Conservation (phyloP, 768 basidiomycete genomes). For the Termitomyces titanicus region DNA sequence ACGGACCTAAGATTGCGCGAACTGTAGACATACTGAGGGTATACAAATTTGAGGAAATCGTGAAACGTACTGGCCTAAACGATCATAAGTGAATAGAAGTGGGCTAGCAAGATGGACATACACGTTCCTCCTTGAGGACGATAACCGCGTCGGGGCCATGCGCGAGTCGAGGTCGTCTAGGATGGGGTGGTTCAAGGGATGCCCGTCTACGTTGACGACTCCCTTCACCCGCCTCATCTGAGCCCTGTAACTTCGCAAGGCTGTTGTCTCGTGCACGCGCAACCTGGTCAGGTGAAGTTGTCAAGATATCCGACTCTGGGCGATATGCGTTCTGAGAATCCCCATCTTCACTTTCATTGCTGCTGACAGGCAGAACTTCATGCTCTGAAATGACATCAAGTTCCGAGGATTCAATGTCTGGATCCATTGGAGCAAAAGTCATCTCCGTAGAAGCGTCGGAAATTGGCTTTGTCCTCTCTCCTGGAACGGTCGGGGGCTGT, state of each 20-base stretch:
- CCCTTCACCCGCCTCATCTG: constrained; percentile 3
- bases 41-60: constrained; percentile 90
- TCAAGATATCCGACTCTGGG: constrained; percentile 11
- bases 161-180: constrained; percentile 38
- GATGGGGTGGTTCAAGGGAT: constrained; percentile 15
- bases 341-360: constrained; percentile 31
- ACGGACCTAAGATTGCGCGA: not conserved
- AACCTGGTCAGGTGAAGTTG: constrained; percentile 21
- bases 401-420: constrained; percentile 45
- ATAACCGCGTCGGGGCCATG: constrained; percentile 78
- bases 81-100: not conserved
- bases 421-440: constrained; percentile 57
- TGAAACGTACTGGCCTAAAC: constrained; percentile 79
- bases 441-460: constrained; percentile 47
- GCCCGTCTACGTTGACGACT: constrained; percentile 11
- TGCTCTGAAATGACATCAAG: constrained; percentile 33
- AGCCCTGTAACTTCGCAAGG: constrained; percentile 57
- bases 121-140: constrained; percentile 86
- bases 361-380: constrained; percentile 29
- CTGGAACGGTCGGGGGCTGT: constrained; percentile 61
- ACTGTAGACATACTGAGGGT: constrained; percentile 71
- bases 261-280: constrained; percentile 46
- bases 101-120: constrained; percentile 24
- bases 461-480: constrained; percentile 34
- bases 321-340: constrained; percentile 16